Evolutionary conservation across 805 yeast genomes (phyloP).

Genomic region (Metschnikowia sp.): DNA sequence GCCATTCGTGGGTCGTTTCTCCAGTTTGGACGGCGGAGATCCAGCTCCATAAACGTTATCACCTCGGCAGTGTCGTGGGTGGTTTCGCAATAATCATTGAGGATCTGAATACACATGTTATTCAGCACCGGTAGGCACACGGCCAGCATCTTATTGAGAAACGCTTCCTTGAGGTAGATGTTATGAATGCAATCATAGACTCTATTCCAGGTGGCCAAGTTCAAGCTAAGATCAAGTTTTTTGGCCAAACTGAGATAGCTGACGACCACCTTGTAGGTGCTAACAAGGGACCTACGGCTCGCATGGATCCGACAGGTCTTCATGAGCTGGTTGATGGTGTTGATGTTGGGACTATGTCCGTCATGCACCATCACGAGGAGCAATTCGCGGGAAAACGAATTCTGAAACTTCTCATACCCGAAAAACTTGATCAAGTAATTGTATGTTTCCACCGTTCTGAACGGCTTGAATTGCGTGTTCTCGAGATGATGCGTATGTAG

Average conservation of each 20-base stretch:
- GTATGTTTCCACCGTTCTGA: slow-evolving; percentile 34
- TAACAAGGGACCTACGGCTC: slow-evolving; percentile 28
- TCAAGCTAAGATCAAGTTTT: slow-evolving; percentile 23
- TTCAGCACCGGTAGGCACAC: slow-evolving; percentile 33
- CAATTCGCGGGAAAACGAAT: slow-evolving; percentile 37
- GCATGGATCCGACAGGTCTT: slow-evolving; percentile 31
- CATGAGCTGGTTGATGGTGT: slow-evolving; percentile 37
- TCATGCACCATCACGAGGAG: slow-evolving; percentile 41
- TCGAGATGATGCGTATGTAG: slow-evolving; percentile 36
- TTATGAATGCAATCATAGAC: slow-evolving; percentile 37
- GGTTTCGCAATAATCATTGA: slow-evolving; percentile 34
- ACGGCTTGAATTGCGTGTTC: slow-evolving; percentile 27
- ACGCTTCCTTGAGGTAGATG: slow-evolving; percentile 36
- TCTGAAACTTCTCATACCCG: slow-evolving; percentile 39
- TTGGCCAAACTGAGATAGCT: slow-evolving; percentile 30
- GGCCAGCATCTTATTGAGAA: slow-evolving; percentile 29
- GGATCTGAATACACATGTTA: slow-evolving; percentile 26
- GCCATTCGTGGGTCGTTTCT: slow-evolving; percentile 23
- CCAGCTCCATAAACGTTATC: slow-evolving; percentile 32
- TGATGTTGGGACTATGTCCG: slow-evolving; percentile 38
- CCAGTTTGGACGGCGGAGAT: slow-evolving; percentile 31
- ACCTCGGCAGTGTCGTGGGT: slow-evolving; percentile 27
- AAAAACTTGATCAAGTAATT: slow-evolving; percentile 39
- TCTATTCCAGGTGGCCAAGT: slow-evolving; percentile 35
- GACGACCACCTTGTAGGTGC: slow-evolving; percentile 29